Conservation (phyloP, 1,284 basidiomycete genomes). For the Leccinum brunneo-olivaceum region DNA sequence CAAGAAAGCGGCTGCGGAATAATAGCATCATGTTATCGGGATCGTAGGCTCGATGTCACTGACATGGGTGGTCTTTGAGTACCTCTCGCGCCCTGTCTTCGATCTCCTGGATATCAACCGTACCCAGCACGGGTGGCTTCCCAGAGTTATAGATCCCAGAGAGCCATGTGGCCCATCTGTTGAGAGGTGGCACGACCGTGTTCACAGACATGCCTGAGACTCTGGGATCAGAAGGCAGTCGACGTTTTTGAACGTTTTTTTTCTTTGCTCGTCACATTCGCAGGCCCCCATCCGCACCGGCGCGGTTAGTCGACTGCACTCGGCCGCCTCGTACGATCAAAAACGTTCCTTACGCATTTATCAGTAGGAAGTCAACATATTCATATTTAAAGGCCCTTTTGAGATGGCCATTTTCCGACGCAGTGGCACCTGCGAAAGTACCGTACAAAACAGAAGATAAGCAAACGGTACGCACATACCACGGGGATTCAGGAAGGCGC, state of each 20-base stretch:
- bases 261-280: not conserved
- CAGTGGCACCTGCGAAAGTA: too few species aligned
- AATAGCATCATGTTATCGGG: not conserved
- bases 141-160: constrained; percentile 22
- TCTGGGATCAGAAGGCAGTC: not conserved
- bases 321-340: too few species aligned
- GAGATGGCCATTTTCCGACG: too few species aligned
- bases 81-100: constrained; percentile 39
- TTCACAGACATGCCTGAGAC: constrained; percentile 16
- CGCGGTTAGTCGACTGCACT: too few species aligned
- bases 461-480: too few species aligned
- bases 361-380: too few species aligned
- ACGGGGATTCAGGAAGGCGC: too few species aligned
- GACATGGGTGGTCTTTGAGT: constrained; percentile 35
- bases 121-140: constrained; percentile 32
- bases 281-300: too few species aligned
- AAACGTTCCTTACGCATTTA: too few species aligned
- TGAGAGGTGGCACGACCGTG: constrained; percentile 17
- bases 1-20: constrained; percentile 48
- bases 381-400: too few species aligned
- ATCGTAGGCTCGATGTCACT: constrained; percentile 2
- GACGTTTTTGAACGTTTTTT: too few species aligned
- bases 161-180: constrained; percentile 20
- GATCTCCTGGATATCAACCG: constrained; percentile 37
- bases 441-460: too few species aligned